Base-by-base conservation (phyloP, 345 rosid species). In the Geranium brycei region DNA sequence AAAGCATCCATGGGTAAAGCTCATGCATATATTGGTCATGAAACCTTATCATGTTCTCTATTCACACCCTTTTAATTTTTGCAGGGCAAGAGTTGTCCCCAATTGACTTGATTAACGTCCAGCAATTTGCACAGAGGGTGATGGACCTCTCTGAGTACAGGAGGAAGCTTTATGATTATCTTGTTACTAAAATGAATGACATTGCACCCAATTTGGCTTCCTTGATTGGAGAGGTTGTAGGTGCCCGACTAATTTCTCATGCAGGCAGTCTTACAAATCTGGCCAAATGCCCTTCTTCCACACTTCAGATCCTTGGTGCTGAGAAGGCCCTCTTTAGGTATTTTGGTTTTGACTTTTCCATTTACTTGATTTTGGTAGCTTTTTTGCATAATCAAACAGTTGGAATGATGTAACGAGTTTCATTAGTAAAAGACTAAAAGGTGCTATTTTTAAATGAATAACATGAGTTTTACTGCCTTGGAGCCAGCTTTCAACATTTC, bases 301-400 rank as follows among this genome's bases (percentile, higher is more conserved):
- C 99, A n/a, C 97, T 93, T 68, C 97, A 90, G 81, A 88, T 93
- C 65, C 99, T 88, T 19, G 99, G 97, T 58, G 97, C 95, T 7
- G 96, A 90, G 78, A 93, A 90, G 66, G 96, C 97, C 51, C 91
- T 90, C 56, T 90, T 93, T 81, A 95, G 99, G 99, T 92, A 19
- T 15, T 38, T 61, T 32, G 32, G 32, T 35, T 1, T 56, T 28
- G 47, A 17, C 28, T 47, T 31, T 16, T 62, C 28, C 11, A 31
- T 1, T 14, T 63, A 1, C 60, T 38, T 64, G 19, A 47, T 19
- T 53, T 19, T 31, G 47, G 1, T 47, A 15, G 17, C 16, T 17
- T 66, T 31, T 17, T 51, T 1, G 8, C 8, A 19, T 8, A 13
- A 47, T 7, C 15, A 47, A 47, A 11, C 7, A 10, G 12, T 47